These are phyloP conservation scores for Sporothrix sp. DNA, from an alignment of 2,329 filamentous ascomycete genomes.

Conservation along the genomic window DNA sequence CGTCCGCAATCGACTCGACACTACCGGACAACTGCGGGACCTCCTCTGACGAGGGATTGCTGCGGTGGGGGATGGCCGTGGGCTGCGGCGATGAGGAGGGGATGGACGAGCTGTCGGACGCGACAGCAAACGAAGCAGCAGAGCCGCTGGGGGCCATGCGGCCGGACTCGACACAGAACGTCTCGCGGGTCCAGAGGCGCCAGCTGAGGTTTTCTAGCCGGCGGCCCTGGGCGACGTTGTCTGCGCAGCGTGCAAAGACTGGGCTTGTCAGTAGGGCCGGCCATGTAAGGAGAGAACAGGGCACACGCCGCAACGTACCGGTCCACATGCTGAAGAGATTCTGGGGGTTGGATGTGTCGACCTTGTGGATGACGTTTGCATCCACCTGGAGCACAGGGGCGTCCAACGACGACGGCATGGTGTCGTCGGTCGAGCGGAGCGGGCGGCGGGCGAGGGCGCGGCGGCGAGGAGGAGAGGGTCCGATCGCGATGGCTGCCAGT, in stretches of 20 bases:
- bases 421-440: slow-evolving; percentile 21
- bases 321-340: slow-evolving; percentile 97
- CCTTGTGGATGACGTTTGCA: slow-evolving; percentile 83
- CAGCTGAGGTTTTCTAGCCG: slow-evolving; percentile 92
- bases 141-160: neutral
- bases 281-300: slow-evolving; percentile 7
- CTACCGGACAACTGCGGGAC: slow-evolving; percentile 68
- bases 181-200: slow-evolving; percentile 90
- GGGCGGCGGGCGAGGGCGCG: neutral
- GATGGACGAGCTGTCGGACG: slow-evolving; percentile 34
- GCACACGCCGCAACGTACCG: slow-evolving; percentile 68
- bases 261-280: slow-evolving; percentile 9
- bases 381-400: slow-evolving; percentile 86
- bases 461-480: neutral
- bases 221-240: slow-evolving; percentile 85
- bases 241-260: slow-evolving; percentile 93
- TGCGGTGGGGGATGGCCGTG: slow-evolving; percentile 34
- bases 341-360: slow-evolving; percentile 86
- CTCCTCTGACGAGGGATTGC: slow-evolving; percentile 34
- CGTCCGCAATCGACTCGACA: slow-evolving; percentile 63
- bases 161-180: slow-evolving; percentile 65
- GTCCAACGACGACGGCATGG: slow-evolving; percentile 76
- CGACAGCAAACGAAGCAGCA: slow-evolving; percentile 1
- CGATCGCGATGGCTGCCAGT: neutral
- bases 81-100: slow-evolving; percentile 35